These are phyloP conservation scores for Trypanosoma boissoni DNA, from an alignment of 208 protist species.

Conservation along the genomic window DNA sequence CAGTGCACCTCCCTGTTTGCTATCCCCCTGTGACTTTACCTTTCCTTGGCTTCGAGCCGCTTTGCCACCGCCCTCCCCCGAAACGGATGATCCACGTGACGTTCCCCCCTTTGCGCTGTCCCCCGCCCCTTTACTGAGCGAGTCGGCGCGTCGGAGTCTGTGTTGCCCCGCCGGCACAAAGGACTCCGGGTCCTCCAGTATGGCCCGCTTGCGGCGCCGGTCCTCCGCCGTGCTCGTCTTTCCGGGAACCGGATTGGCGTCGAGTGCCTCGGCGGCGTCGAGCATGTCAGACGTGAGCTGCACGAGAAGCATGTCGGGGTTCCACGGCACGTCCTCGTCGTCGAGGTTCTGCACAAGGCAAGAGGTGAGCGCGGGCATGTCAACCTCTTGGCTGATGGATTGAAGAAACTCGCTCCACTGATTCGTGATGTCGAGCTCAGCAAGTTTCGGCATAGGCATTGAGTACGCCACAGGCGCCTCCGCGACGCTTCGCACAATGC, in stretches of 20 bases:
- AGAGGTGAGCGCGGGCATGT: conserved; percentile 79
- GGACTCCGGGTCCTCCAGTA: conserved; percentile 11
- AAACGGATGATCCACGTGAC: too few relatives aligned
- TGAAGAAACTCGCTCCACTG: conserved; percentile 71
- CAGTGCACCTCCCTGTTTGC: too few relatives aligned
- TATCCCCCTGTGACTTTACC: too few relatives aligned
- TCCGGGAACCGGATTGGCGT: background rate
- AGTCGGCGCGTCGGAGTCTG: conserved; percentile 5
- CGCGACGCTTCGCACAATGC: conserved; percentile 51
- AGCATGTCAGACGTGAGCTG: conserved; percentile 87
- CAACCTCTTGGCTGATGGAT: conserved; percentile 62
- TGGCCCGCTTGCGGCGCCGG: conserved; percentile 15
- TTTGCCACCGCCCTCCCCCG: too few relatives aligned
- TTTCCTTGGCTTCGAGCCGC: too few relatives aligned
- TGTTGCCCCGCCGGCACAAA: conserved; percentile 9
- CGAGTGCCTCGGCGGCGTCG: conserved; percentile 47
- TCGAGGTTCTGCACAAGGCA: conserved; percentile 78
- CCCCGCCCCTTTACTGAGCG: background rate
- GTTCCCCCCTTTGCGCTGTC: too few relatives aligned
- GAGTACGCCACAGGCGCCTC: conserved; percentile 69
- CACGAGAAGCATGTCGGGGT: conserved; percentile 87
- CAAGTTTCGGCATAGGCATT: conserved; percentile 64
- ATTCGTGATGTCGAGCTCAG: conserved; percentile 64
- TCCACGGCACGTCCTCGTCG: conserved; percentile 80
- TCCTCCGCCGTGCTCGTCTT: conserved; percentile 4